Base-by-base conservation (phyloP, 73 alveolate genomes). In the Paraurostyla sp. region DNA sequence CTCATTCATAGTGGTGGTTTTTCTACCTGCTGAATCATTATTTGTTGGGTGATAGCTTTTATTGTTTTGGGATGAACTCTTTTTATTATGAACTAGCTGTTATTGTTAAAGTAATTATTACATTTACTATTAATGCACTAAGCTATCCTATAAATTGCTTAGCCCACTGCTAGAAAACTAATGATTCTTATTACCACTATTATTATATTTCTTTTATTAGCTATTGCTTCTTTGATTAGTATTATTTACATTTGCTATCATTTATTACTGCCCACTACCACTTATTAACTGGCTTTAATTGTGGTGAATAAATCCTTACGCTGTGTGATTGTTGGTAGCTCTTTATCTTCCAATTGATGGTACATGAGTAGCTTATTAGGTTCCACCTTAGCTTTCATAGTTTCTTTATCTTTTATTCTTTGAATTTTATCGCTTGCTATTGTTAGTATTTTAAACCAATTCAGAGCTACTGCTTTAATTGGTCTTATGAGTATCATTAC, bases 391-490 rank as follows among this genome's bases (percentile, higher is more conserved):
- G 35, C 41, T 18, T 15, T 65, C 40, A 38, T 38, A 38, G 41
- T 65, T 65, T 65, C 42, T 32, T 2, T 18, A 18, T 22, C 82
- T 29, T 65, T 65, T 65, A 22, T 32, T 16, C 25, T 65, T 38
- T 7, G 82, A 65, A 11, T 11, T 35, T 18, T 56, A 40, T 38
- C 82, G 9, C 58, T 65, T 7, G 18, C 30, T 38, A 65, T n/a
- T n/a, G n/a, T n/a, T n/a, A n/a, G n/a, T n/a, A n/a, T 65, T 65
- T 15, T 18, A 40, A 13, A 65, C 18, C 58, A 38, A 40, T 38
- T 65, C 82, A 38, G 58, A 38, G 38, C 82, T 65, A 65, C 82
- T 65, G 25, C 82, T 65, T 65, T 65, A 65, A 65, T 65, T 33
- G 4, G 82, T 65, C n/a, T 38, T 65, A 15, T 33, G 41, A 20